Percentiles rank a stretch among this genome's conserved stretches.
These are phyloP conservation scores for Pharnaceum exiguum DNA, from an alignment of 148 eudicot genomes.

Conservation along the genomic window DNA sequence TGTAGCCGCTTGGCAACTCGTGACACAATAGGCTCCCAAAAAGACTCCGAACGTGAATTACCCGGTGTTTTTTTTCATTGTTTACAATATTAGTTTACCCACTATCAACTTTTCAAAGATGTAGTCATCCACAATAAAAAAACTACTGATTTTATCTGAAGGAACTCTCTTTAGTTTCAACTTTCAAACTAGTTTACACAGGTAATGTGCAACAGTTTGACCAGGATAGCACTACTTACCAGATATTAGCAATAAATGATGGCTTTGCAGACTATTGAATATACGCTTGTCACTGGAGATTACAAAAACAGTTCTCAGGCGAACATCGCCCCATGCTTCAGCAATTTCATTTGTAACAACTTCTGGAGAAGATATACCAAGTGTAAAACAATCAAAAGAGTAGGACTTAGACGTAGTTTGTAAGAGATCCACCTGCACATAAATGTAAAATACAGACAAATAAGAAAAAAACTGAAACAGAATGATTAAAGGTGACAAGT, in stretches of 20 bases:
- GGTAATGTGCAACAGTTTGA: too few relatives aligned
- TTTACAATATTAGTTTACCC: too few relatives aligned
- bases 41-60: too few relatives aligned
- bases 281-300: constrained; percentile 32
- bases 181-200: neutral
- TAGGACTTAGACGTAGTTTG: constrained; percentile 33
- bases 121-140: too few relatives aligned
- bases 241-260: constrained; percentile 39
- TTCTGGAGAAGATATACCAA: constrained; percentile 28
- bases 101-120: too few relatives aligned
- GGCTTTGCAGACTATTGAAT: constrained; percentile 25
- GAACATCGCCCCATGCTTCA: constrained; percentile 42
- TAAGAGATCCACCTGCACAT: constrained; percentile 44
- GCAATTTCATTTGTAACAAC: constrained; percentile 33
- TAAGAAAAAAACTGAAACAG: neutral
- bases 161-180: too few relatives aligned
- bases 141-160: too few relatives aligned
- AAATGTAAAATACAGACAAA: neutral
- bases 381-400: constrained; percentile 38
- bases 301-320: constrained; percentile 38
- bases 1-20: too few relatives aligned
- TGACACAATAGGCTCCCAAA: too few relatives aligned
- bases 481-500: neutral
- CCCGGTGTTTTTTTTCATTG: too few relatives aligned
- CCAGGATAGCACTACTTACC: constrained; percentile 43